Conservation (phyloP, 495 filamentous ascomycete species). For the Aspergillus funiculosus region DNA sequence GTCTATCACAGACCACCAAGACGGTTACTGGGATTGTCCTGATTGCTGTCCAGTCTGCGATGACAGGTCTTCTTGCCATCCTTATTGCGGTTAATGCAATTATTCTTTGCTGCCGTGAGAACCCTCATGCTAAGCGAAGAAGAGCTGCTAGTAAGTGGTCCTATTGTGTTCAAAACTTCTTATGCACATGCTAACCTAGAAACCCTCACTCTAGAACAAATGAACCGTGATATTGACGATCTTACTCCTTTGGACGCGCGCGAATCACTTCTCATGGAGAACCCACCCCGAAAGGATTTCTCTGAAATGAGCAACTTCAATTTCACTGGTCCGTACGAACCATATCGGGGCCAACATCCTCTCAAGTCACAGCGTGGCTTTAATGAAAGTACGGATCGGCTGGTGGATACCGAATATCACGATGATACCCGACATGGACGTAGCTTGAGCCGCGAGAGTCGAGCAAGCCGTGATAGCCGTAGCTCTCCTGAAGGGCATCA, state of each 20-base stretch:
- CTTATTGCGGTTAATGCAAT: constrained; percentile 87
- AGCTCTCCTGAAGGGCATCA: constrained; percentile 32
- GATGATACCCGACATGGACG: constrained; percentile 32
- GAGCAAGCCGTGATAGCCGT: constrained; percentile 22
- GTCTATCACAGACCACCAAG: constrained; percentile 88
- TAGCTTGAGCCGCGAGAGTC: constrained; percentile 35
- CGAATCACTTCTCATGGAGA: constrained; percentile 76
- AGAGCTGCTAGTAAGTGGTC: constrained; percentile 78
- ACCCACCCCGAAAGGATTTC: constrained; percentile 35
- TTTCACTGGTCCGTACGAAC: constrained; percentile 38
- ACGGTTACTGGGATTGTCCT: constrained; percentile 86
- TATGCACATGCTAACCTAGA: constrained; percentile 15
- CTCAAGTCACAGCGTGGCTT: constrained; percentile 24
- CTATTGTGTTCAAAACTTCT: background rate
- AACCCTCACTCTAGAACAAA: constrained; percentile 55
- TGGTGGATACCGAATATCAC: constrained; percentile 37
- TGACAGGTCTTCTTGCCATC: constrained; percentile 81
- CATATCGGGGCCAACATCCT: constrained; percentile 38
- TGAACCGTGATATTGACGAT: constrained; percentile 73
- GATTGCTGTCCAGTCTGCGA: constrained; percentile 78
- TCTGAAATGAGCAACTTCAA: constrained; percentile 47
- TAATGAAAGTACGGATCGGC: constrained; percentile 35
- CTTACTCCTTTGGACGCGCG: constrained; percentile 86
- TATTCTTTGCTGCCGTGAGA: constrained; percentile 72
- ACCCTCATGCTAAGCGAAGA: constrained; percentile 77